These are phyloP conservation scores for Cercospora berteroae DNA, from an alignment of 2,329 filamentous ascomycete species.

Conservation along the genomic window DNA sequence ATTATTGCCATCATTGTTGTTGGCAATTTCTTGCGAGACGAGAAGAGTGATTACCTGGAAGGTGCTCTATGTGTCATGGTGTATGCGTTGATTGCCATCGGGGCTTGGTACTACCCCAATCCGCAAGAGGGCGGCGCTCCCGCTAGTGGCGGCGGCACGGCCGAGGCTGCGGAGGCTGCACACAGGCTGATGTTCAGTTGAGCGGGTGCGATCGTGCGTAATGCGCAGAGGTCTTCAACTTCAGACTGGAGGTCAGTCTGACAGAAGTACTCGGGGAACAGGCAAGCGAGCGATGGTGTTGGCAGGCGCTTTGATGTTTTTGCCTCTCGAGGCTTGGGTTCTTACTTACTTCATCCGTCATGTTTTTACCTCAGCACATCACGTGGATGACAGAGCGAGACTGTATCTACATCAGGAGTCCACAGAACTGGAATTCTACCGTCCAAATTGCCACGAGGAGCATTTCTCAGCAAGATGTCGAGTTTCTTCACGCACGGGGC, in stretches of 20 bases:
- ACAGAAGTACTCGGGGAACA: not conserved
- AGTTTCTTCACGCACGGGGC: not conserved
- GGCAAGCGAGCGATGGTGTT: constrained; percentile 13
- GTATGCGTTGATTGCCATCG: constrained; percentile 62
- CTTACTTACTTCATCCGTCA: not conserved
- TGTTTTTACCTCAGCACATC: not conserved
- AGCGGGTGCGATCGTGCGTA: not conserved
- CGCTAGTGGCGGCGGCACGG: not conserved
- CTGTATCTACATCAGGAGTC: not conserved
- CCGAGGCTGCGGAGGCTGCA: constrained; percentile 4
- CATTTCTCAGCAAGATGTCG: not conserved
- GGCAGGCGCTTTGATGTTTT: not conserved
- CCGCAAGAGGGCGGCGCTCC: not conserved
- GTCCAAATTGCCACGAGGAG: not conserved
- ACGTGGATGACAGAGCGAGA: not conserved
- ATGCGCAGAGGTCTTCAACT: not conserved
- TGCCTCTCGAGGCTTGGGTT: not conserved
- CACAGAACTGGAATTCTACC: not conserved
- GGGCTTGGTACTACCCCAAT: constrained; percentile 59
- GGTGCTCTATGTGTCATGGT: constrained; percentile 74
- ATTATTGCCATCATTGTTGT: constrained; percentile 70
- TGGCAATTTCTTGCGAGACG: constrained; percentile 78
- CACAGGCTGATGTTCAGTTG: constrained; percentile 13
- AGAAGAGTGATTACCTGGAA: constrained; percentile 88
- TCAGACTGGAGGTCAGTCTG: not conserved